These are phyloP conservation scores for Planoprotostelium fungivorum DNA, from an alignment of 78 protist genomes.

Conservation along the genomic window DNA sequence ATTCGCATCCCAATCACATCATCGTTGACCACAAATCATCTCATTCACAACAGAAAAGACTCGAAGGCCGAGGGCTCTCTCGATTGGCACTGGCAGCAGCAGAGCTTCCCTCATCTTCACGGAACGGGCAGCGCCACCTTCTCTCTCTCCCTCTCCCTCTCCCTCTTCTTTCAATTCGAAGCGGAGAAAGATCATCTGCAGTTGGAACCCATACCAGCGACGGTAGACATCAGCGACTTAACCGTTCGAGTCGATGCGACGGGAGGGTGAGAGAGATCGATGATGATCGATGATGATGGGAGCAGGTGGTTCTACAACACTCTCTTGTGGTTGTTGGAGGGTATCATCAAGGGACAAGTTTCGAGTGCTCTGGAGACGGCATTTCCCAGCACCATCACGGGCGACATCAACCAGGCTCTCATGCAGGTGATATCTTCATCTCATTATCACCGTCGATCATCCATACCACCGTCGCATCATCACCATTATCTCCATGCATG, in stretches of 20 bases:
- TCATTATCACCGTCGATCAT: no score
- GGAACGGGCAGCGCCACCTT: not conserved
- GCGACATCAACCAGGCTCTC: not conserved
- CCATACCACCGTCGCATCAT: no score
- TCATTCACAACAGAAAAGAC: not conserved
- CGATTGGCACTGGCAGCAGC: not conserved
- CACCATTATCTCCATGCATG: no score
- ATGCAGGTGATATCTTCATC: not conserved
- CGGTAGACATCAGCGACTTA: not conserved
- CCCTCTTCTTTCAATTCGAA: not conserved
- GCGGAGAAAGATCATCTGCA: not conserved
- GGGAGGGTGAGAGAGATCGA: not conserved
- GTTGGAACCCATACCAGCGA: not conserved
- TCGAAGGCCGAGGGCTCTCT: not conserved
- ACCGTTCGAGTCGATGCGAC: not conserved
- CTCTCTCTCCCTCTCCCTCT: not conserved
- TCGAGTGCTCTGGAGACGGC: not conserved
- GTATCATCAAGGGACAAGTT: not conserved
- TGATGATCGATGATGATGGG: not conserved
- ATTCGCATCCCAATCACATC: no score
- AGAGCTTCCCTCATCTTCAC: not conserved
- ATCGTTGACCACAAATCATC: not conserved
- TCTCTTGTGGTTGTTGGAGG: not conserved
- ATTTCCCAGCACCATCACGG: not conserved
- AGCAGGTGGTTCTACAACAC: not conserved